These are phyloP conservation scores for Harringtonia lauricola DNA, from an alignment of 2,329 filamentous ascomycete species.

Conservation along the genomic window DNA sequence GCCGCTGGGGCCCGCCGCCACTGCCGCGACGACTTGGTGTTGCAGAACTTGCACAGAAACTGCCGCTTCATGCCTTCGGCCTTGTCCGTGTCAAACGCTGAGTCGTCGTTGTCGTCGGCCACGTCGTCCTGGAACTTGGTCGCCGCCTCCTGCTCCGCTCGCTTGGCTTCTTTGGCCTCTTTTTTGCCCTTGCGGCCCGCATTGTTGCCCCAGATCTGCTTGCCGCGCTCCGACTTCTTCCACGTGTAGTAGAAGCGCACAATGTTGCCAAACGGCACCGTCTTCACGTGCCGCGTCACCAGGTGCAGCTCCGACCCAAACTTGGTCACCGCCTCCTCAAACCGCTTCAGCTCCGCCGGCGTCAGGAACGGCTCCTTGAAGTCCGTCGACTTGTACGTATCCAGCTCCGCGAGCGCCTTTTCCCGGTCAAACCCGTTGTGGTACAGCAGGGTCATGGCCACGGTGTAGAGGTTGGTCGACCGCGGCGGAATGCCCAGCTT, in stretches of 20 bases:
- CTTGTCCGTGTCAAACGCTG: slow-evolving; percentile 87
- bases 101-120: slow-evolving; percentile 86
- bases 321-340: slow-evolving; percentile 83
- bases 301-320: slow-evolving; percentile 82
- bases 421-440: slow-evolving; percentile 60
- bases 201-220: slow-evolving; percentile 82
- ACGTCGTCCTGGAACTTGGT: slow-evolving; percentile 84
- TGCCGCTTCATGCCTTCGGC: slow-evolving; percentile 65
- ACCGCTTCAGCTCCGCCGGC: slow-evolving; percentile 71
- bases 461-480: slow-evolving; percentile 80
- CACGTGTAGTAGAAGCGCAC: slow-evolving; percentile 95
- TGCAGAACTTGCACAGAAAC: slow-evolving; percentile 93
- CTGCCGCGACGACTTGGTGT: slow-evolving; percentile 66
- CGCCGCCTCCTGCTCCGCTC: slow-evolving; percentile 51
- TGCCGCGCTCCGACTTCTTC: slow-evolving; percentile 86
- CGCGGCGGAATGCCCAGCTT: slow-evolving; percentile 60
- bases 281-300: slow-evolving; percentile 78
- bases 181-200: slow-evolving; percentile 84
- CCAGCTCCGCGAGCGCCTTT: slow-evolving; percentile 58
- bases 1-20: slow-evolving; percentile 85
- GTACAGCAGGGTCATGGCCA: slow-evolving; percentile 65
- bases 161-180: slow-evolving; percentile 69
- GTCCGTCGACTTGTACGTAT: slow-evolving; percentile 54
- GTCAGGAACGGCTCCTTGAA: slow-evolving; percentile 79
- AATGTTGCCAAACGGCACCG: slow-evolving; percentile 65